Base-by-base conservation (phyloP, 176 grass and related monocot species). In the Thalia dealbata region DNA sequence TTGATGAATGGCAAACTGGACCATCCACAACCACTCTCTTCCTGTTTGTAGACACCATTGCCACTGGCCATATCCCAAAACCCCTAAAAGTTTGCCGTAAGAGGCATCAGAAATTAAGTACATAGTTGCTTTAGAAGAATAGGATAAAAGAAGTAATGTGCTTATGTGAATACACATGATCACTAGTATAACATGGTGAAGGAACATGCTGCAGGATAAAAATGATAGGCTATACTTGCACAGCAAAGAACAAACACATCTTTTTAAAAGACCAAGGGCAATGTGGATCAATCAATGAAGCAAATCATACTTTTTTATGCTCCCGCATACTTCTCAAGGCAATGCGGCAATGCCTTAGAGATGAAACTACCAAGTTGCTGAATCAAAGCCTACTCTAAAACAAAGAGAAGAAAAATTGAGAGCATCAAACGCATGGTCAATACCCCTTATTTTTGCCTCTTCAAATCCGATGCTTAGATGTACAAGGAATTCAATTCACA, bases 31-130 rank as follows among this genome's bases (percentile, higher is more conserved):
- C 73, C n/a, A 95, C 87, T 21, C 78, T 86, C 78, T 75, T 85
- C 83, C 87, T 81, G 3, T 79, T 81, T 19, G 42, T 86, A 0
- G 83, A 85, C 80, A 99, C 77, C 50, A 77, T 95, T 44, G 90
- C 95, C 46, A 95, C 88, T 3, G 90, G 95, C 95, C 95, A 99
- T 54, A 88, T 89, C 14, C 95, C 95, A 61, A 99, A 99, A 13
- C 69, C 88, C 83, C 95, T 99, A 85, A 3, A 1, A 50, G 80
- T 78, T 81, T 67, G 55, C 43, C 11, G 29, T 8, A 1, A 70
- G 5, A 24, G n/a, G 6, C 42, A 26, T 46, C 12, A 50, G 16
- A 21, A 45, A 16, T 69, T 43, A 11, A 46, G 19, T 7, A 69
- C 4, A 38, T 38, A 2, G 21, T n/a, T n/a, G 21, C 16, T n/a